These are phyloP conservation scores for Hydnomerulius pinastri DNA, from an alignment of 768 basidiomycete genomes.

Conservation along the genomic window DNA sequence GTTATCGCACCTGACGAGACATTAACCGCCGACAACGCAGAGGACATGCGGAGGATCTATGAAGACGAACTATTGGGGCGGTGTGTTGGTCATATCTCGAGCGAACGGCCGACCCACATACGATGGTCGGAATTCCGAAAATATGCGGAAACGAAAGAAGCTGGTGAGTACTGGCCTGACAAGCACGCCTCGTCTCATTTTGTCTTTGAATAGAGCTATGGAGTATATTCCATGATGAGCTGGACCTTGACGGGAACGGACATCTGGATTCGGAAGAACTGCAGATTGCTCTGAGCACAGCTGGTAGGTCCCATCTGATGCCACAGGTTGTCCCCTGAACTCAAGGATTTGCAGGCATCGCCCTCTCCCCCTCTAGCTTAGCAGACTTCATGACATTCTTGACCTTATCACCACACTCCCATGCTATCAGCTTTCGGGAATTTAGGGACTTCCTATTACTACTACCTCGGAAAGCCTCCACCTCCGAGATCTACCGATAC, in stretches of 20 bases:
- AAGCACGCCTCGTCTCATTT: conserved; percentile 15
- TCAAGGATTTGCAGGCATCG: conserved; percentile 57
- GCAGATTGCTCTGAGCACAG: conserved; percentile 61
- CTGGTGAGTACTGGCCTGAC: conserved; percentile 49
- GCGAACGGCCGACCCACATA: conserved; percentile 47
- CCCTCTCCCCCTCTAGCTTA: conserved; percentile 66
- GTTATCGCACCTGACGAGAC: conserved; percentile 16
- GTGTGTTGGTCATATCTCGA: conserved; percentile 48
- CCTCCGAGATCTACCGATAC: conserved; percentile 84
- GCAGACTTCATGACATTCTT: conserved; percentile 81
- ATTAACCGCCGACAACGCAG: conserved; percentile 56
- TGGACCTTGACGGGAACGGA: conserved; percentile 90
- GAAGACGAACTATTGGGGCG: conserved; percentile 70
- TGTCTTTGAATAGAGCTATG: conserved; percentile 67
- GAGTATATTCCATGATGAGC: conserved; percentile 87
- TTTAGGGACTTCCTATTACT: conserved; percentile 91
- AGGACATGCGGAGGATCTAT: conserved; percentile 68
- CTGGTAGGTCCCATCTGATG: conserved; percentile 52
- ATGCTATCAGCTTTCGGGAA: conserved; percentile 75
- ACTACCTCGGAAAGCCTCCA: conserved; percentile 77
- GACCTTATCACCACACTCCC: conserved; percentile 68
- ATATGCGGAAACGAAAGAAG: conserved; percentile 82
- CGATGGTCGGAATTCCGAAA: conserved; percentile 72
- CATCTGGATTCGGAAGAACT: conserved; percentile 70
- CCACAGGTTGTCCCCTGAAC: conserved; percentile 17